phyloP scores from a whole-genome alignment of 208 protist species.

The Crithidia fasciculata region DNA sequence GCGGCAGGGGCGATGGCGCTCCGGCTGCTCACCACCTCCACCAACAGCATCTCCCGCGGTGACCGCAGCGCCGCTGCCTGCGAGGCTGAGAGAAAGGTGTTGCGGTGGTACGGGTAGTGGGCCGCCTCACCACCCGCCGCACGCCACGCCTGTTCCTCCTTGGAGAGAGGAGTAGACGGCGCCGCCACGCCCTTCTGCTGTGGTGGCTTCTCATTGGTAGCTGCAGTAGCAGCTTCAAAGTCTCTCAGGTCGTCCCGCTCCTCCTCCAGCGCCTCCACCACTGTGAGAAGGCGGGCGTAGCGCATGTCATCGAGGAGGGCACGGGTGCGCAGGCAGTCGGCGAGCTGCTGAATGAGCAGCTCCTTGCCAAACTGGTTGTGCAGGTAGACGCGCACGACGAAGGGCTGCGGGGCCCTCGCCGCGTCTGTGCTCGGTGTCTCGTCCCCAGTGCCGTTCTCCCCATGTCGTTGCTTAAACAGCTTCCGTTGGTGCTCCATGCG shows the following conservation, averaged over 20 bases:
- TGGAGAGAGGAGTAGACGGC: slow-evolving; percentile 10
- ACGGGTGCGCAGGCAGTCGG: slow-evolving; percentile 50
- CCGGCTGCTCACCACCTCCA: slow-evolving; percentile 67
- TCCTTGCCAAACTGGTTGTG: slow-evolving; percentile 90
- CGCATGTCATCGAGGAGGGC: slow-evolving; percentile 64
- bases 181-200: neutral
- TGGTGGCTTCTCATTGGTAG: neutral
- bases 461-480: slow-evolving; percentile 17
- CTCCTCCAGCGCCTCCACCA: slow-evolving; percentile 44
- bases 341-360: slow-evolving; percentile 65
- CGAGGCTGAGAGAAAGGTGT: slow-evolving; percentile 41
- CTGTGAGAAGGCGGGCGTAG: slow-evolving; percentile 47
- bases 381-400: slow-evolving; percentile 71
- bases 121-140: slow-evolving; percentile 33
- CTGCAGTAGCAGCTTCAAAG: neutral
- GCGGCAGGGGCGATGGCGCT: slow-evolving; percentile 34
- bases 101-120: slow-evolving; percentile 41
- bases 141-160: slow-evolving; percentile 30
- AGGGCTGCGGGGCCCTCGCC: slow-evolving; percentile 29
- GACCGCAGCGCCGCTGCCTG: slow-evolving; percentile 12
- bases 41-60: slow-evolving; percentile 27
- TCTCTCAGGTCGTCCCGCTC: slow-evolving; percentile 18
- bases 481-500: slow-evolving; percentile 61
- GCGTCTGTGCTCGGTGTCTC: neutral
- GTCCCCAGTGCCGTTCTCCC: neutral